A percentile compares a stretch with the other conserved stretches of the same genome.
Conservation (phyloP, 306 rosid species). For the Vigna trinervia region DNA sequence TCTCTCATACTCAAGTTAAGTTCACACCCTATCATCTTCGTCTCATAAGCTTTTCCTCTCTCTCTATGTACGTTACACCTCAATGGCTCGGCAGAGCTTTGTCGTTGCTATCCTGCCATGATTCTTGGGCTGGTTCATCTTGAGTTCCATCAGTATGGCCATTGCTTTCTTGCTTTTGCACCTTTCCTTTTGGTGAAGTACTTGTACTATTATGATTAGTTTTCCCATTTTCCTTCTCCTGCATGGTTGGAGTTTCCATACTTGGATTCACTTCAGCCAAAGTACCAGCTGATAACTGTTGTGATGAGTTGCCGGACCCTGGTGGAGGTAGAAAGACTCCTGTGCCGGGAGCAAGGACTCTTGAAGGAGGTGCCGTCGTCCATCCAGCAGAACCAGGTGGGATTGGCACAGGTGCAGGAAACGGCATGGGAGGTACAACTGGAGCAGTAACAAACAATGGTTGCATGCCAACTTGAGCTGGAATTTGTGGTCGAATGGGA, state of each 20-base stretch:
- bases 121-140: conserved; percentile 49
- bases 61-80: conserved; percentile 45
- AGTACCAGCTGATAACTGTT: conserved; percentile 45
- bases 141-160: conserved; percentile 60
- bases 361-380: conserved; percentile 70
- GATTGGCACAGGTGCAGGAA: conserved; percentile 70
- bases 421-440: conserved; percentile 67
- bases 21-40: conserved; percentile 55
- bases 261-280: conserved; percentile 51
- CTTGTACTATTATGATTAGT: conserved; percentile 43
- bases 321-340: conserved; percentile 98
- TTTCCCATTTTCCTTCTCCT: conserved; percentile 70
- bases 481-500: conserved; percentile 63
- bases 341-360: conserved; percentile 77
- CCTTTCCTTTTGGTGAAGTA: conserved; percentile 54
- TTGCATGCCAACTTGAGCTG: conserved; percentile 71
- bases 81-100: conserved; percentile 25
- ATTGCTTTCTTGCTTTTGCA: conserved; percentile 66
- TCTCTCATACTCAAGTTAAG: conserved; percentile 66
- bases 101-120: conserved; percentile 50
- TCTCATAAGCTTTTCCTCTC: conserved; percentile 33
- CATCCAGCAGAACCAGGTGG: conserved; percentile 74
- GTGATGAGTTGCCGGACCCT: conserved; percentile 70
- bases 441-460: conserved; percentile 70
- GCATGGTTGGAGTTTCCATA: conserved; percentile 50